phyloP scores from a whole-genome alignment of 2,329 filamentous ascomycete species.

The Clonostachys rhizophaga region DNA sequence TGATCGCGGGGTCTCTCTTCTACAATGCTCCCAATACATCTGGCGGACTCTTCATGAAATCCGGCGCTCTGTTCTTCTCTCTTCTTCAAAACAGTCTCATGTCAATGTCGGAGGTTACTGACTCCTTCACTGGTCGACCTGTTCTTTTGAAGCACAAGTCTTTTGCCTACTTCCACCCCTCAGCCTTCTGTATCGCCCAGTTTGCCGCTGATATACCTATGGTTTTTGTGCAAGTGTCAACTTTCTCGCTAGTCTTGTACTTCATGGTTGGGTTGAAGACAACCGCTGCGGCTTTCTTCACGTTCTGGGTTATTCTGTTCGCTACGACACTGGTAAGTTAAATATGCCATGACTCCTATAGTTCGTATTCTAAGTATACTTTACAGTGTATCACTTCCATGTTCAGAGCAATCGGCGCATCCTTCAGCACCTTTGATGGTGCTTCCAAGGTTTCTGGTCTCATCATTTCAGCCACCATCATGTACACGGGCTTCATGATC shows the following conservation, averaged over 20 bases:
- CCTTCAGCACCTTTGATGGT: conserved; percentile 50
- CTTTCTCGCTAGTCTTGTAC: conserved; percentile 55
- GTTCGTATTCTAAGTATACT: conserved; percentile 4
- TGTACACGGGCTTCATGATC: conserved; percentile 64
- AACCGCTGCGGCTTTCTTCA: conserved; percentile 53
- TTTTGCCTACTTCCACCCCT: conserved; percentile 54
- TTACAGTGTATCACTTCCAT: conserved; percentile 46
- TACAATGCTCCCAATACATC: conserved; percentile 57
- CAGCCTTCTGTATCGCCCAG: conserved; percentile 53
- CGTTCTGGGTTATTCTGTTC: conserved; percentile 51
- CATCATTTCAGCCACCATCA: conserved; percentile 43
- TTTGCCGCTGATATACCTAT: conserved; percentile 51
- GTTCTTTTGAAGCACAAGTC: conserved; percentile 54
- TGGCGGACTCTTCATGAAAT: conserved; percentile 58
- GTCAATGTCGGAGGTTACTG: conserved; percentile 62
- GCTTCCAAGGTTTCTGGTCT: conserved; percentile 54
- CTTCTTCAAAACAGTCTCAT: conserved; percentile 58
- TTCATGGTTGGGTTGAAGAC: conserved; percentile 57
- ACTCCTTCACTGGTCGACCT: conserved; percentile 55
- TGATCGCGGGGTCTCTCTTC: conserved; percentile 64
- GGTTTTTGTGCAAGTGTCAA: conserved; percentile 50
- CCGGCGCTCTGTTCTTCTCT: conserved; percentile 60
- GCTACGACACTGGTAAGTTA: conserved; percentile 33
- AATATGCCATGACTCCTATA: conserved; percentile 16
- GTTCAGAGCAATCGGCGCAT: conserved; percentile 51